Percentiles rank a stretch among this genome's conserved stretches.
Evolutionary conservation across 225 moss, liverwort and hornwort genomes (phyloP).

Genomic region (Bryum argenteum): DNA sequence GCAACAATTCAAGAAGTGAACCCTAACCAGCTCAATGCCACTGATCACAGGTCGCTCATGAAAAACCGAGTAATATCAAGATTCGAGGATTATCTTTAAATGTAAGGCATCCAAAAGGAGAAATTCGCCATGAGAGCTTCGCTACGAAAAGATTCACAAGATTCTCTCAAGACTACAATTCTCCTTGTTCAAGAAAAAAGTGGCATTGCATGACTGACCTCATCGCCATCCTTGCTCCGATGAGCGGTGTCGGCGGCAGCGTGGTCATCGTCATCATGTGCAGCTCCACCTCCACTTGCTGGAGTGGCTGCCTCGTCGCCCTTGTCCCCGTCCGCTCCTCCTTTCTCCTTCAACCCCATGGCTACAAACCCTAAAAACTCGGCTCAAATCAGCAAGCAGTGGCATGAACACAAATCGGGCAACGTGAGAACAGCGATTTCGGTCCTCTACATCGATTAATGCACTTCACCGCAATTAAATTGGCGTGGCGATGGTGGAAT

Average conservation of each 20-base stretch:
- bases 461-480: slow-evolving; percentile 1
- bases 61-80: not conserved
- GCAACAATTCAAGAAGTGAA: slow-evolving; percentile 29
- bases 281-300: slow-evolving; percentile 28
- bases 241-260: slow-evolving; percentile 44
- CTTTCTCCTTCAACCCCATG: slow-evolving; percentile 58
- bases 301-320: slow-evolving; percentile 16
- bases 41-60: not conserved
- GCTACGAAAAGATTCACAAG: no score
- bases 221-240: slow-evolving; percentile 58
- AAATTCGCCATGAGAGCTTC: not conserved
- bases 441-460: not conserved
- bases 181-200: not conserved
- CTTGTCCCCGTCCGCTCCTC: slow-evolving; percentile 43
- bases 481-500: not conserved
- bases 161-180: not conserved
- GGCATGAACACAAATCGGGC: slow-evolving; percentile 3
- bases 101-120: no score
- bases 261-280: slow-evolving; percentile 55
- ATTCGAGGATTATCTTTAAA: not conserved
- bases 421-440: not conserved
- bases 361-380: slow-evolving; percentile 46
- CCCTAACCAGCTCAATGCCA: slow-evolving; percentile 31
- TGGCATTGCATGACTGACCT: slow-evolving; percentile 38
- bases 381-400: not conserved